Evolutionary conservation across 495 filamentous ascomycete species (phyloP).

Genomic region (Penicillium bialowiezense): DNA sequence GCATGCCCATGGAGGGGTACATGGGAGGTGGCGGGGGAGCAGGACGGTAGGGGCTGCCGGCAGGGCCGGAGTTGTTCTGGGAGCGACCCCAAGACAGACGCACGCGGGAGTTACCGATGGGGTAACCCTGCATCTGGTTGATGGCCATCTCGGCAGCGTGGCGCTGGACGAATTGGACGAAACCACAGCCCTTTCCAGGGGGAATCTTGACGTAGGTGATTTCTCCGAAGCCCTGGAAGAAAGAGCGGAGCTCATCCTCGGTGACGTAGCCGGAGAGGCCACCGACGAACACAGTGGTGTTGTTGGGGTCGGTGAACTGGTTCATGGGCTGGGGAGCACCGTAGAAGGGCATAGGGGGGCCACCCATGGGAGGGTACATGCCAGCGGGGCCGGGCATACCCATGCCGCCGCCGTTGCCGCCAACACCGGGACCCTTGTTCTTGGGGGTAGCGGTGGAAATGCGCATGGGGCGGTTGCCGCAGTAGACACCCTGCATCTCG

Average conservation of each 20-base stretch:
- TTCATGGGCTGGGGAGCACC: conserved; percentile 94
- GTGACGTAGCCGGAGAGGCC: conserved; percentile 98
- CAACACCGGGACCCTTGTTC: conserved; percentile 74
- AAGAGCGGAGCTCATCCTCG: conserved; percentile 97
- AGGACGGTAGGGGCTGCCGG: conserved; percentile 94
- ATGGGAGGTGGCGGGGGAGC: conserved; percentile 86
- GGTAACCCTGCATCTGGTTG: conserved; percentile 99
- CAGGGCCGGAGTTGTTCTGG: conserved; percentile 98
- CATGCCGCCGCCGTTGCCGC: conserved; percentile 54
- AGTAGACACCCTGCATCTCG: conserved; percentile 99
- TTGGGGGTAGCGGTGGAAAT: conserved; percentile 98
- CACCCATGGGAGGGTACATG: conserved; percentile 67
- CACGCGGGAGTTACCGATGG: conserved; percentile 97
- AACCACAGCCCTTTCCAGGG: conserved; percentile 97
- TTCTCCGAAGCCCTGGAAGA: conserved; percentile 99
- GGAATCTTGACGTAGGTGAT: conserved; percentile 99
- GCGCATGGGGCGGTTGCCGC: conserved; percentile 97
- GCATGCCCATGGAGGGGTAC: conserved; percentile 83
- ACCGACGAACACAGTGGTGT: conserved; percentile 98
- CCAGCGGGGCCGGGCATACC: conserved; percentile 47
- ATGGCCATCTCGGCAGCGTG: conserved; percentile 99
- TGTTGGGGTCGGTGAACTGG: conserved; percentile 99
- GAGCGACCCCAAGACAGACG: conserved; percentile 95
- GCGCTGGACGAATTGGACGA: conserved; percentile 98
- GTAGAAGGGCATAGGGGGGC: conserved; percentile 77